phyloP scores from a whole-genome alignment of 371 early-diverging fungal species.

The Zychaea mexicana region DNA sequence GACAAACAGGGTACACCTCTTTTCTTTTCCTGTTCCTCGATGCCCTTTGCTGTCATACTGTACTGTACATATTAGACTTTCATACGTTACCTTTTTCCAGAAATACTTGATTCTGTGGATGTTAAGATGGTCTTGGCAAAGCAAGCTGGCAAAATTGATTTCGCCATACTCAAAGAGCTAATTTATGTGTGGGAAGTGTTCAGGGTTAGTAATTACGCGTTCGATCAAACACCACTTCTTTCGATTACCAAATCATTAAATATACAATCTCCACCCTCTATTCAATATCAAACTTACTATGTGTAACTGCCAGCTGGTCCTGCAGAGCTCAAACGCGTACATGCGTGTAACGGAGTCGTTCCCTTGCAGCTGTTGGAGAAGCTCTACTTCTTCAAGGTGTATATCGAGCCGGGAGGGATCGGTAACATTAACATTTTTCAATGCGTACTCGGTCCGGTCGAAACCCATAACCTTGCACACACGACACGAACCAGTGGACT shows the following conservation, averaged over 20 bases:
- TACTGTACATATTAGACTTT: neutral
- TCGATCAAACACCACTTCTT: neutral
- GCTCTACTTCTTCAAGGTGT: neutral
- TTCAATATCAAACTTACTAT: neutral
- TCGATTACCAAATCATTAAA: neutral
- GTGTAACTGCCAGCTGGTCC: neutral
- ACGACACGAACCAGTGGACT: neutral
- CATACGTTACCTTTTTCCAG: neutral
- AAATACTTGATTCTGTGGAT: neutral
- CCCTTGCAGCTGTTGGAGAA: neutral
- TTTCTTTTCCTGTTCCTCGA: neutral
- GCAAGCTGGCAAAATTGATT: neutral
- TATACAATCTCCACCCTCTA: neutral
- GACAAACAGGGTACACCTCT: neutral
- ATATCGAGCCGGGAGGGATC: neutral
- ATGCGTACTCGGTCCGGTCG: neutral
- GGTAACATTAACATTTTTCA: neutral
- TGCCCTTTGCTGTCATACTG: too few species aligned
- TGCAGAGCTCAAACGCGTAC: neutral
- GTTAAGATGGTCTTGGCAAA: neutral
- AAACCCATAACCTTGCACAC: neutral
- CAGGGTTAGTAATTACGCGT: too few species aligned
- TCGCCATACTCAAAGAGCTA: slow-evolving; percentile 1
- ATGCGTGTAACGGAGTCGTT: neutral
- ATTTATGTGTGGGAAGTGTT: too few species aligned